A percentile compares a stretch with the other conserved stretches of the same genome.
phyloP scores from a whole-genome alignment of 2,329 filamentous ascomycete genomes.

The Pyricularia sp. region DNA sequence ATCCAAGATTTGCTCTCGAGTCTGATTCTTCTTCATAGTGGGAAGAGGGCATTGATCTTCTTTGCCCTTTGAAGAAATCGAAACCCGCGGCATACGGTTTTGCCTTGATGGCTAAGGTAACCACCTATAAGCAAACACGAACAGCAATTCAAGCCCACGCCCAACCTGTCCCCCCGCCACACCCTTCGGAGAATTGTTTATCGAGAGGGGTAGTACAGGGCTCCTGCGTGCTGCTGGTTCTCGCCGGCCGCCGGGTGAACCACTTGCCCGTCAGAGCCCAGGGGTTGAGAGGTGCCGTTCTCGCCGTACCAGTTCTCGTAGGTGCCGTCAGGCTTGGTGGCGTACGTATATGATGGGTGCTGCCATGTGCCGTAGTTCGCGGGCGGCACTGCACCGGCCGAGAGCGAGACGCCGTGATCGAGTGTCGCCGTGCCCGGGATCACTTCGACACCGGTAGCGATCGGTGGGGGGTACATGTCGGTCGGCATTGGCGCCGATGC shows the following conservation, averaged over 20 bases:
- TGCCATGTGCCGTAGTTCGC: conserved; percentile 34
- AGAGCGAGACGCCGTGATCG: conserved; percentile 25
- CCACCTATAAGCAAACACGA: not conserved
- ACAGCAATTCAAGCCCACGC: not conserved
- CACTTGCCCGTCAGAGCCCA: conserved; percentile 13
- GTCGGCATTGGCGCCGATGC: conserved; percentile 25
- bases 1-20: not conserved
- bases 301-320: conserved; percentile 30
- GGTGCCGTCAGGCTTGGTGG: conserved; percentile 22
- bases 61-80: not conserved
- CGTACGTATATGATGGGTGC: conserved; percentile 30
- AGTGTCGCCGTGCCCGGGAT: conserved; percentile 21
- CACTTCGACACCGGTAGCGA: conserved; percentile 25
- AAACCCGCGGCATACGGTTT: not conserved
- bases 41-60: not conserved
- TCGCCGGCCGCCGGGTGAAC: conserved; percentile 15
- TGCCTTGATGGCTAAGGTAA: not conserved
- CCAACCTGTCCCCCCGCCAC: not conserved
- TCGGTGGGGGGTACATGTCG: conserved; percentile 33
- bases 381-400: conserved; percentile 26
- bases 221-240: conserved; percentile 14
- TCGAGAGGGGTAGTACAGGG: conserved; percentile 24
- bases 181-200: conserved; percentile 8
- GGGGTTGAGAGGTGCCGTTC: conserved; percentile 12
- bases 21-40: not conserved